Evolutionary conservation across 2,329 filamentous ascomycete species (phyloP).

Genomic region (Alternaria infectoria): DNA sequence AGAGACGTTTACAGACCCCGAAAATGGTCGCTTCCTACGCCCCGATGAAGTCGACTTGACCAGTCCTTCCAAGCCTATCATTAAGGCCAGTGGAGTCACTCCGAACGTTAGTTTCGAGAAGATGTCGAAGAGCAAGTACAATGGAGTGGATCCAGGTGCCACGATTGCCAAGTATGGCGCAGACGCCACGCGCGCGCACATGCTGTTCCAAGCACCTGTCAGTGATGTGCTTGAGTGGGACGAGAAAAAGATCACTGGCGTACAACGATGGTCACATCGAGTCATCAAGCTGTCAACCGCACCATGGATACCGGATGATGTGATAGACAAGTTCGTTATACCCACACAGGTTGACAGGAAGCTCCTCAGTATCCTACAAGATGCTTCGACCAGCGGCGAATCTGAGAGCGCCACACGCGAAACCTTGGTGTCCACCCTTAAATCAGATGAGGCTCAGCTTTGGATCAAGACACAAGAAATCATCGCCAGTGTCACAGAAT

Average conservation of each 20-base stretch:
- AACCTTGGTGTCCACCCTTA: conserved; percentile 16
- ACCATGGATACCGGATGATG: conserved; percentile 28
- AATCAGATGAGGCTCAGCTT: conserved; percentile 51
- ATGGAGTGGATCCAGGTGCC: conserved; percentile 80
- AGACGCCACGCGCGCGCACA: conserved; percentile 83
- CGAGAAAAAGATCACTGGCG: conserved; percentile 78
- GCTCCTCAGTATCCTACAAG: conserved; percentile 26
- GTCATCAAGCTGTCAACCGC: conserved; percentile 62
- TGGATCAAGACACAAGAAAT: conserved; percentile 72
- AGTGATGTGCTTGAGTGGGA: conserved; percentile 88
- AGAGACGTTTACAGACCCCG: conserved; percentile 77
- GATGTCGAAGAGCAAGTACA: conserved; percentile 95
- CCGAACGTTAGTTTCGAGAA: conserved; percentile 79
- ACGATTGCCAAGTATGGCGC: conserved; percentile 79
- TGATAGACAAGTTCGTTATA: conserved; percentile 25
- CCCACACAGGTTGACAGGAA: conserved; percentile 33
- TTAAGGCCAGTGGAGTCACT: conserved; percentile 65
- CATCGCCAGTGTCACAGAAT: conserved; percentile 69
- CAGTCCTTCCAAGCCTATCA: conserved; percentile 62
- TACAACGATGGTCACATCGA: conserved; percentile 79
- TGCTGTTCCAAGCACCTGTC: conserved; percentile 87
- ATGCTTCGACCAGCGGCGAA: conserved; percentile 10
- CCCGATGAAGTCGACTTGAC: conserved; percentile 74
- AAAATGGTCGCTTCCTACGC: conserved; percentile 76
- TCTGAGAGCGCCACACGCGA: not conserved